Evolutionary conservation across 768 basidiomycete species (phyloP).

Genomic region (Boletus subcaerulescens): DNA sequence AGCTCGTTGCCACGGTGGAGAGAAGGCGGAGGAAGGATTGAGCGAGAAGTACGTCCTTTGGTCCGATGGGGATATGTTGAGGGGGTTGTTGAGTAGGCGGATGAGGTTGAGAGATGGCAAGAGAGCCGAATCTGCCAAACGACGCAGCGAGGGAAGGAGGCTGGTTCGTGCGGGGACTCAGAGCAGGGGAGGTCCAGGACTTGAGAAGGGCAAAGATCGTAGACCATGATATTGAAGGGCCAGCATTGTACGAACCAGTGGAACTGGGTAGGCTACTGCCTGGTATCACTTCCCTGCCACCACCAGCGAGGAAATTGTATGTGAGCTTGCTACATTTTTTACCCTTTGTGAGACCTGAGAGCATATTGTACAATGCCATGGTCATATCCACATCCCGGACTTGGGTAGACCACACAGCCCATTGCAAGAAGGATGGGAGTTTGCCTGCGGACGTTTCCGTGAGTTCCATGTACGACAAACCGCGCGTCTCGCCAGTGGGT

Average conservation of each 20-base stretch:
- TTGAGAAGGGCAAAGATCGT: conserved; percentile 73
- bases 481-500: conserved; percentile 39
- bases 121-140: conserved; percentile 30
- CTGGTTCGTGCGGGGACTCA: conserved; percentile 43
- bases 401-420: conserved; percentile 87
- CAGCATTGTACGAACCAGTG: conserved; percentile 38
- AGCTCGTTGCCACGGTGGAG: conserved; percentile 69
- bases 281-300: conserved; percentile 65
- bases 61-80: conserved; percentile 46
- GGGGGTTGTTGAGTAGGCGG: conserved; percentile 38
- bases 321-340: conserved; percentile 82
- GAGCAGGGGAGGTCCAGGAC: conserved; percentile 62
- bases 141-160: conserved; percentile 37
- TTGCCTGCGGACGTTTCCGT: conserved; percentile 61
- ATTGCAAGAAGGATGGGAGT: conserved; percentile 77
- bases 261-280: conserved; percentile 49
- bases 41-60: conserved; percentile 74
- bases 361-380: conserved; percentile 85
- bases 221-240: conserved; percentile 72
- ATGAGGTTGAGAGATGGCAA: conserved; percentile 25
- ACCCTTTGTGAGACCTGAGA: conserved; percentile 78
- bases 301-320: conserved; percentile 83
- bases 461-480: conserved; percentile 53
- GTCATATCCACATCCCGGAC: conserved; percentile 69
- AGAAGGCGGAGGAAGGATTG: conserved; percentile 83